phyloP scores from a whole-genome alignment of 371 early-diverging fungal species.

The Lichtheimia hyalospora region DNA sequence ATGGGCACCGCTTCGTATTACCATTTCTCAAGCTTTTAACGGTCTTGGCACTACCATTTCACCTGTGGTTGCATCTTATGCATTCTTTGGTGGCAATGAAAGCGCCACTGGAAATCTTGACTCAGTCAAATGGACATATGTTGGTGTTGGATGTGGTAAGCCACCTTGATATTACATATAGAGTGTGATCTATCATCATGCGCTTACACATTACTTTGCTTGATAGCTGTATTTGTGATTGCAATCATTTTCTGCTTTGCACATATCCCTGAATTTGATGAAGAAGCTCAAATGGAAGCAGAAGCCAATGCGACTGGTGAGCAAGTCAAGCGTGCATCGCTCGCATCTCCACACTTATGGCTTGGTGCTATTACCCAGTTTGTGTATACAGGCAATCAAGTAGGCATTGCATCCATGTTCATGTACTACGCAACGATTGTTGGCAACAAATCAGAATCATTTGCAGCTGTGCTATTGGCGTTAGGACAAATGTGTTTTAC shows the following conservation, averaged over 20 bases:
- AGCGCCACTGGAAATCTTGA: constrained; percentile 17
- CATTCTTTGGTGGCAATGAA: constrained; percentile 43
- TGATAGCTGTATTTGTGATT: constrained; percentile 33
- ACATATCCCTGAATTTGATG: constrained; percentile 44
- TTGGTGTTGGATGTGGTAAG: constrained; percentile 46
- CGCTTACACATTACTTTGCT: not conserved
- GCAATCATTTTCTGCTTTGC: constrained; percentile 42
- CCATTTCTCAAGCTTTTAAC: constrained; percentile 46
- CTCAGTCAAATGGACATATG: constrained; percentile 48
- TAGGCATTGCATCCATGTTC: constrained; percentile 44
- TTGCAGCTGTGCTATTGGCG: constrained; percentile 29
- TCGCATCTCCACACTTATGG: constrained; percentile 38
- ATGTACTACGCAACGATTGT: constrained; percentile 40
- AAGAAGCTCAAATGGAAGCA: constrained; percentile 28
- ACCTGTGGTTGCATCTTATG: constrained; percentile 47
- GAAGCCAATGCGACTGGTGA: constrained; percentile 22
- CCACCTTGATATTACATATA: not conserved
- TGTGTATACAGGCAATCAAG: constrained; percentile 47
- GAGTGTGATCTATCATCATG: not conserved
- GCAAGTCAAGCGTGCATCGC: constrained; percentile 22
- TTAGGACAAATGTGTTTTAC: constrained; percentile 44
- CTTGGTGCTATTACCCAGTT: constrained; percentile 42
- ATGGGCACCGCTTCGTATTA: constrained; percentile 41
- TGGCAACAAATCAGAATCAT: constrained; percentile 29
- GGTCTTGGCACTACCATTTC: constrained; percentile 46